phyloP scores from a whole-genome alignment of 257 asterid genomes.

The Lithospermum erythrorhizon region DNA sequence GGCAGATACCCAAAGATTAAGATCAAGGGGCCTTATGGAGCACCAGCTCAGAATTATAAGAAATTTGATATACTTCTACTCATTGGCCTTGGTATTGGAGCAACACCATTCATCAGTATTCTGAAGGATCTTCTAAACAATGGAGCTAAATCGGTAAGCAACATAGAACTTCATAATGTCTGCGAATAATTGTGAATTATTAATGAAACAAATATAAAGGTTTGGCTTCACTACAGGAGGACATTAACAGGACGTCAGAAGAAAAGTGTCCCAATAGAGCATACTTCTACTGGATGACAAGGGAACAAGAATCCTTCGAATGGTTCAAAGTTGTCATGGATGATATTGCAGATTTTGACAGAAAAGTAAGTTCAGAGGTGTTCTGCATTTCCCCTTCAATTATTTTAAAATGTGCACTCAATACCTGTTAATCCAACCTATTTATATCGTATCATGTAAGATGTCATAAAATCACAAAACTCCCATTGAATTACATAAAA shows the following conservation, averaged over 20 bases:
- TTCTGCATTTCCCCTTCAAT: too few species aligned
- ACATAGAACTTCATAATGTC: background rate
- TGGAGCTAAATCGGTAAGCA: background rate
- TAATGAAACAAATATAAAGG: too few species aligned
- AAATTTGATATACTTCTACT: background rate
- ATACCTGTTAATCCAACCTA: too few species aligned
- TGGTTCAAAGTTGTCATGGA: background rate
- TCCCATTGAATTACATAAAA: too few species aligned
- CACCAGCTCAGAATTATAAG: background rate
- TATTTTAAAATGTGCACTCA: too few species aligned
- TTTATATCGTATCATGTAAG: too few species aligned
- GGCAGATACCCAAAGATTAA: background rate
- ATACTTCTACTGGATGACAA: background rate
- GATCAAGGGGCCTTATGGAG: background rate
- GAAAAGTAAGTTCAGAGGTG: background rate
- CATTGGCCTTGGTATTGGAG: background rate
- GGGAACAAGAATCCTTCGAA: background rate
- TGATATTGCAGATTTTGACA: background rate
- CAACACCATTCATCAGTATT: background rate
- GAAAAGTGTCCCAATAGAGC: background rate
- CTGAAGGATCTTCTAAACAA: background rate
- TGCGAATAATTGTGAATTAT: background rate
- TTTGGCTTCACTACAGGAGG: background rate
- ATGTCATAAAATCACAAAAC: too few species aligned
- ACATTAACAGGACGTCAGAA: too few species aligned